A percentile compares a stretch with the other conserved stretches of the same genome.
Conservation (phyloP, 495 filamentous ascomycete genomes). For the Bombardia bombarda region DNA sequence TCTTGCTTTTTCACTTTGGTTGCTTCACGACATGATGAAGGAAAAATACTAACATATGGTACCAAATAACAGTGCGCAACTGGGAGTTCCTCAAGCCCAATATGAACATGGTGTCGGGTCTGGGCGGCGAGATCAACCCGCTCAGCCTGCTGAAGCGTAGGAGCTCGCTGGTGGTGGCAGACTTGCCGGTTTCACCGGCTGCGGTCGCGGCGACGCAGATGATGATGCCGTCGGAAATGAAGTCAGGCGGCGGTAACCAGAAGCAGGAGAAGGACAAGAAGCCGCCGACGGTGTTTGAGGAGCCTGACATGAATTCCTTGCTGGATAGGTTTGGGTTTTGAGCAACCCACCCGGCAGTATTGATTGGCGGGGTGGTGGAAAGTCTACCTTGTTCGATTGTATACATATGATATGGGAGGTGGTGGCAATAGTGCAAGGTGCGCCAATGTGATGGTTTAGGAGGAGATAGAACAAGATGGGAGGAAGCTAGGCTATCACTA, state of each 20-base stretch:
- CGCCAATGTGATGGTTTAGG: too few species aligned
- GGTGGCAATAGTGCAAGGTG: too few species aligned
- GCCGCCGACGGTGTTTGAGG: conserved; percentile 76
- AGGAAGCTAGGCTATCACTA: too few species aligned
- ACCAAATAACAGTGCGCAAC: conserved; percentile 48
- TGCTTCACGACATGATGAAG: not conserved
- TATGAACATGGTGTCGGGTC: conserved; percentile 14
- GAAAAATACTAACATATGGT: not conserved
- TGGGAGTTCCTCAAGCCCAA: conserved; percentile 74
- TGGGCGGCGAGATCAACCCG: conserved; percentile 49
- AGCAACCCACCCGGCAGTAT: not conserved
- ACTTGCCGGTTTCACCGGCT: conserved; percentile 43
- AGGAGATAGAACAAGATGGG: too few species aligned
- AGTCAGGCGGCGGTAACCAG: conserved; percentile 22
- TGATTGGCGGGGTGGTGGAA: not conserved
- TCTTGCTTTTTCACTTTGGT: not conserved
- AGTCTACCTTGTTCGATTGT: not conserved
- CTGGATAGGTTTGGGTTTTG: conserved; percentile 74
- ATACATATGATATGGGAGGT: too few species aligned
- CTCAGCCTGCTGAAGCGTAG: conserved; percentile 61
- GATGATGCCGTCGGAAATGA: conserved; percentile 29
- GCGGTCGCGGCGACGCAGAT: conserved; percentile 13
- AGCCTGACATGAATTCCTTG: conserved; percentile 78
- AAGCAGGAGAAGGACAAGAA: conserved; percentile 51
- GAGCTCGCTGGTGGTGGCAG: conserved; percentile 73